A percentile compares a stretch with the other conserved stretches of the same genome.
These are phyloP conservation scores for Amanita subjunquillea DNA, from an alignment of 768 basidiomycete species.

Conservation along the genomic window DNA sequence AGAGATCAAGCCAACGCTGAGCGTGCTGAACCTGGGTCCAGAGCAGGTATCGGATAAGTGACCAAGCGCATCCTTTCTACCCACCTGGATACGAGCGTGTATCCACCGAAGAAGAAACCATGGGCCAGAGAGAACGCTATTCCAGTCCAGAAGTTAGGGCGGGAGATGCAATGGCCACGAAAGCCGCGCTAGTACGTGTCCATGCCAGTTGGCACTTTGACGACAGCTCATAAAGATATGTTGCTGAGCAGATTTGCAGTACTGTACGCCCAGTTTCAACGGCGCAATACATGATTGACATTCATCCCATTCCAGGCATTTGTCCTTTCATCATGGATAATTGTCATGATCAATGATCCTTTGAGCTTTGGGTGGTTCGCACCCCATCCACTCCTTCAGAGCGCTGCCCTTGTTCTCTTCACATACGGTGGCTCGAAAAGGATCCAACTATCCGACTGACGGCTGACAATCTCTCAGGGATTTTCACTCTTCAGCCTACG, in stretches of 20 bases:
- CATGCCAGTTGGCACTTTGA: background rate
- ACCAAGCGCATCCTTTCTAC: background rate
- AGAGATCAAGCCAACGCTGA: background rate
- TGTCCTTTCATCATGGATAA: slow-evolving; percentile 31
- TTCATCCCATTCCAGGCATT: slow-evolving; percentile 21
- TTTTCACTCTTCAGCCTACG: slow-evolving; percentile 70
- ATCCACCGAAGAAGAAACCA: background rate
- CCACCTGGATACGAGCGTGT: background rate
- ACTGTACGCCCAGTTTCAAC: background rate
- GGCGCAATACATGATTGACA: background rate
- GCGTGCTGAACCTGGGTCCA: background rate
- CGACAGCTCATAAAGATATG: background rate
- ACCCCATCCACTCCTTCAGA: slow-evolving; percentile 57
- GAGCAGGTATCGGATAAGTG: background rate
- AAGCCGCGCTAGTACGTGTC: slow-evolving; percentile 5
- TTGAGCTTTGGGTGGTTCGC: slow-evolving; percentile 47
- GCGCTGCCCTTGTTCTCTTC: slow-evolving; percentile 42
- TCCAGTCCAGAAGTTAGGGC: background rate
- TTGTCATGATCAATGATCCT: slow-evolving; percentile 36
- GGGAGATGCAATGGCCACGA: background rate
- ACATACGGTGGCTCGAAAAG: slow-evolving; percentile 39
- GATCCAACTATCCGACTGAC: background rate
- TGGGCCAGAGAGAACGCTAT: background rate
- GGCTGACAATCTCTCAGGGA: slow-evolving; percentile 29
- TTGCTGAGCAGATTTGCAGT: background rate